A percentile compares a stretch with the other conserved stretches of the same genome.
Evolutionary conservation across 257 asterid species (phyloP).

Genomic region (Solanum tarijense): DNA sequence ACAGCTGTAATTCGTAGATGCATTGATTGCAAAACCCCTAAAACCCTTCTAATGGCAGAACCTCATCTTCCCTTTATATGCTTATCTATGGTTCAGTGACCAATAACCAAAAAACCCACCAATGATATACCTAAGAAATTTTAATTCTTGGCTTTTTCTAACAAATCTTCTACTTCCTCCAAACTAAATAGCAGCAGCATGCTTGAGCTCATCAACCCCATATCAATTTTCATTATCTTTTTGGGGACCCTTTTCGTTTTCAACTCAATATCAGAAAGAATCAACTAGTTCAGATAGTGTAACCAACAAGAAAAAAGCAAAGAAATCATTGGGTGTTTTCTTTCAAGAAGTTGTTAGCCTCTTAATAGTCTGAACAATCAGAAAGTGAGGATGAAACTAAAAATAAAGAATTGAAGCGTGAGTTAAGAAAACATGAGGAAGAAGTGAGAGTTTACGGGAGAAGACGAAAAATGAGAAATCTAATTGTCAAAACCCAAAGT

Average conservation of each 20-base stretch:
- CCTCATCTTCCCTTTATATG: neutral
- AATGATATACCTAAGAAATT: conserved; percentile 19
- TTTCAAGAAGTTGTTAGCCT: conserved; percentile 45
- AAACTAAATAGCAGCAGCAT: neutral
- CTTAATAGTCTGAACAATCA: neutral
- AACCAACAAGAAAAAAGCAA: too few relatives aligned
- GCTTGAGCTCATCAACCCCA: neutral
- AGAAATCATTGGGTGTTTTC: neutral
- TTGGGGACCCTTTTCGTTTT: conserved; percentile 22
- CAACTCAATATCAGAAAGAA: conserved; percentile 1
- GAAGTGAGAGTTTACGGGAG: too few relatives aligned
- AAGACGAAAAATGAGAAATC: too few relatives aligned
- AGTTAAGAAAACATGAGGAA: neutral
- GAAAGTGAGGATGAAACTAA: conserved; percentile 6
- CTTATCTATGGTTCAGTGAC: neutral
- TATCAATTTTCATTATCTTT: conserved; percentile 7
- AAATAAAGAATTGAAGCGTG: conserved; percentile 13
- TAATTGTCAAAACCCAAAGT: too few relatives aligned
- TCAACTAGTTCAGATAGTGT: neutral
- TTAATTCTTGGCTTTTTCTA: conserved; percentile 7
- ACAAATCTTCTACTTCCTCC: neutral
- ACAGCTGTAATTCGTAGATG: too few relatives aligned
- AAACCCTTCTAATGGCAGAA: neutral
- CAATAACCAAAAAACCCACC: neutral
- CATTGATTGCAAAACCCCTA: neutral